phyloP scores from a whole-genome alignment of 805 yeast genomes.

The Wickerhamiella azymoides region DNA sequence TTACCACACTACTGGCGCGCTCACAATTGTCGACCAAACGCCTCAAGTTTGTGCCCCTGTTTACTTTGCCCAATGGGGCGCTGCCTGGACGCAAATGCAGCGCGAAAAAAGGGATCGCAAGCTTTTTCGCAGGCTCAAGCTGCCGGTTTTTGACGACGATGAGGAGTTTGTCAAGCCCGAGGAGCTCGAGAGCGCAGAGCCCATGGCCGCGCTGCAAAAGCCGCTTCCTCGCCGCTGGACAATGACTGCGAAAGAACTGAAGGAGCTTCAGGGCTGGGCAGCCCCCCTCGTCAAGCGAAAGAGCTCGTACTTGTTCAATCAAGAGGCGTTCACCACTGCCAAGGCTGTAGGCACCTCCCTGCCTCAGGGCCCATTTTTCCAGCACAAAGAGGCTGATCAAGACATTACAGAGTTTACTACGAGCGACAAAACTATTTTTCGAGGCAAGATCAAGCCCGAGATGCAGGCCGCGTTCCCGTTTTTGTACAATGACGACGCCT shows the following conservation, averaged over 20 bases:
- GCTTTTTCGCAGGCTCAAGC: conserved; percentile 80
- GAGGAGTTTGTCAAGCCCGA: conserved; percentile 80
- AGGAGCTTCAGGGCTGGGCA: background rate
- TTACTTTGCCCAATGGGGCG: conserved; percentile 90
- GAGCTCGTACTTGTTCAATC: conserved; percentile 30
- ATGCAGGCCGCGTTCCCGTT: conserved; percentile 78
- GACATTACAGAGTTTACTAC: conserved; percentile 87
- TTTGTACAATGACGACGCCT: conserved; percentile 64
- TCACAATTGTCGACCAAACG: conserved; percentile 83
- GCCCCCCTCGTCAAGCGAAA: background rate
- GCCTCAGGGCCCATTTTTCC: conserved; percentile 85
- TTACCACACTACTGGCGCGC: conserved; percentile 86
- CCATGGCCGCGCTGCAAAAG: conserved; percentile 20
- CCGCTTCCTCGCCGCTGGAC: background rate
- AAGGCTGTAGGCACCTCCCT: conserved; percentile 76
- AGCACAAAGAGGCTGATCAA: conserved; percentile 39
- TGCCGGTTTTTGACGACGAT: conserved; percentile 96
- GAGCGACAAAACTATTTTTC: conserved; percentile 70
- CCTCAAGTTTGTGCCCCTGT: conserved; percentile 90
- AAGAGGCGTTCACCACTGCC: conserved; percentile 63
- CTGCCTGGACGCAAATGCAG: conserved; percentile 86
- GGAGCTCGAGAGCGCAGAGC: conserved; percentile 63
- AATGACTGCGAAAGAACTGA: background rate
- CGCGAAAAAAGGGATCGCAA: conserved; percentile 82
- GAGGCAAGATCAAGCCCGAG: conserved; percentile 67